Conservation (phyloP, 768 basidiomycete genomes). For the Sarcodon sp. region DNA sequence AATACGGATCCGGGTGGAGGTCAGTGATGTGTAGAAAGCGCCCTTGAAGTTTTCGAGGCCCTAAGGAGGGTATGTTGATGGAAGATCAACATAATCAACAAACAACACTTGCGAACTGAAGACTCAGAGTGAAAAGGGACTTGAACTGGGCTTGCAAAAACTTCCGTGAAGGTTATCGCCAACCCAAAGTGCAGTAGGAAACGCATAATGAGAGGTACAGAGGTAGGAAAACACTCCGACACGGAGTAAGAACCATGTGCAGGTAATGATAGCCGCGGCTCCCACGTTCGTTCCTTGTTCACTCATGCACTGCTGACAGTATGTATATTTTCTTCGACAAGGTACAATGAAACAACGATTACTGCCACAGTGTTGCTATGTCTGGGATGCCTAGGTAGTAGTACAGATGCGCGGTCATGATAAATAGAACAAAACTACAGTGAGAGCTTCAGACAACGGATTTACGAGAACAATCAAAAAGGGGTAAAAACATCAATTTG, state of each 20-base stretch:
- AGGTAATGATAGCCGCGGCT: too few relatives aligned
- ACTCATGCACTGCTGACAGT: conserved; percentile 2
- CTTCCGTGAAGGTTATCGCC: conserved; percentile 14
- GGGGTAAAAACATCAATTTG: conserved; percentile 14
- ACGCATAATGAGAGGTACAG: too few relatives aligned
- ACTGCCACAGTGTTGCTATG: too few relatives aligned
- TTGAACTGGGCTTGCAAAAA: conserved; percentile 2
- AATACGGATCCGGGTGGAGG: conserved; percentile 71
- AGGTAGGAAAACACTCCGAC: too few relatives aligned
- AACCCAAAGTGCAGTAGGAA: too few relatives aligned
- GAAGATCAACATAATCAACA: neutral
- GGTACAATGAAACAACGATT: too few relatives aligned
- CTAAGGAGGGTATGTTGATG: too few relatives aligned
- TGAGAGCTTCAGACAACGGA: neutral
- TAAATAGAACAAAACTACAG: conserved; percentile 1
- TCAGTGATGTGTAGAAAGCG: conserved; percentile 78
- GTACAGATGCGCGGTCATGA: conserved; percentile 10
- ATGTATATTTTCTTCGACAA: conserved; percentile 20
- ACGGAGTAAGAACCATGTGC: too few relatives aligned
- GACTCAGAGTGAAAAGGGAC: neutral
- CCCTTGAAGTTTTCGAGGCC: conserved; percentile 39
- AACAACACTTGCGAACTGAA: neutral
- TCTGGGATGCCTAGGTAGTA: conserved; percentile 2
- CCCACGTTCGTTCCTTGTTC: too few relatives aligned
- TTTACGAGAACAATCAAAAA: conserved; percentile 4